Base-by-base conservation (phyloP, 2,329 filamentous ascomycete genomes). In the Cordyceps cicadae region DNA sequence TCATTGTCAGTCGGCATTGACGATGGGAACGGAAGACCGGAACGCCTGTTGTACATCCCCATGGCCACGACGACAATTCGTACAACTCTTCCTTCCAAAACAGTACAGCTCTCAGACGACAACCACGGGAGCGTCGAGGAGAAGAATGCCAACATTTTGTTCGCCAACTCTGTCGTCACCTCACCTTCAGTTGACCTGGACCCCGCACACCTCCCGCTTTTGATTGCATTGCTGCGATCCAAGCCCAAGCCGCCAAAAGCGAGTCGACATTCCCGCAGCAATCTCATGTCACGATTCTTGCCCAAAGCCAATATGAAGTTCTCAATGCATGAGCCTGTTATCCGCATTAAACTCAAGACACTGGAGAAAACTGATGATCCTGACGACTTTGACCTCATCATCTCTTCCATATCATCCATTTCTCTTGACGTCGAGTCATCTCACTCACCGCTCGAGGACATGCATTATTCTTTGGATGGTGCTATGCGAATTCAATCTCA, bases 41-140 rank as follows among this genome's bases (percentile, higher is more conserved):
- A 97, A 70, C 87, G 93, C 59, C 82, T 99, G 62, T 76, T 96
- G 24, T 99, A 99, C 71, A 84, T 99, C 49, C 94, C 94, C 0
- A 97, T 99, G 94, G 90, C 93, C 21, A 99, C 94, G 1, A 96
- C 92, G 3, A 99, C 87, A 0, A 85, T 97, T 62, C 91, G 93
- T 72, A 97, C 94, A 0, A 99, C 95, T 0, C 76, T 97, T 8
- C 93, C 93, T 6, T 95, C 94, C 14, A 97, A 97, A 74, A 96
- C 92, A 0, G 87, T 99, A 12, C 89, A 93, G 70, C 83, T 92
- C 59, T 84, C 87, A 1, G 82, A 87, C 62, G 83, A 88, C 39
- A 87, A 88, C 19, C 51, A 49, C 12, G 85, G 87, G 66, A 87
- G 84, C 43, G 80, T 83, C 12, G 88, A 89, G 65, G 92, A 97